These are phyloP conservation scores for Sinapis alba DNA, from an alignment of 441 rosid genomes.

Conservation along the genomic window DNA sequence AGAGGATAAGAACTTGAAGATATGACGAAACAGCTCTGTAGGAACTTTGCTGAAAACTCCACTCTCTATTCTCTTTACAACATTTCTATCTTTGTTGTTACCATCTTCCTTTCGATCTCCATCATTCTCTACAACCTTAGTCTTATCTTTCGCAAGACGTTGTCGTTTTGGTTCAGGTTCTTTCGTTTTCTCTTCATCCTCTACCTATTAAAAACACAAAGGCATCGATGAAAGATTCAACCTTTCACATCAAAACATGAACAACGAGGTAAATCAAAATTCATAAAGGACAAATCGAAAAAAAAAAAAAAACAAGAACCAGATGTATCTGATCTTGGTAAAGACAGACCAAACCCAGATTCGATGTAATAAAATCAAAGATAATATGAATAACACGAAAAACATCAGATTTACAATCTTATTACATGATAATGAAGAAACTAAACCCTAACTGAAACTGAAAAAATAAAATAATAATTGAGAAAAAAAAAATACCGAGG, in stretches of 20 bases:
- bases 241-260: conserved; percentile 1
- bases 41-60: conserved; percentile 80
- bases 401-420: conserved; percentile 1
- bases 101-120: conserved; percentile 31
- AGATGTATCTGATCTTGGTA: not conserved
- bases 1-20: conserved; percentile 89
- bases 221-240: conserved; percentile 1
- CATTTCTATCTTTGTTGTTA: conserved; percentile 27
- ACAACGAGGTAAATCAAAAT: not conserved
- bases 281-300: conserved; percentile 13
- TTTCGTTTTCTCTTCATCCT: conserved; percentile 34
- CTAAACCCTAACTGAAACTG: not conserved
- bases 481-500: conserved; percentile 49
- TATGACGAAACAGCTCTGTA: conserved; percentile 74
- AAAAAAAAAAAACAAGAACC: conserved; percentile 6
- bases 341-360: not conserved
- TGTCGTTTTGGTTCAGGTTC: conserved; percentile 54
- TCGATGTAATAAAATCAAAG: not conserved
- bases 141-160: conserved; percentile 40
- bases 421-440: not conserved
- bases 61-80: conserved; percentile 52
- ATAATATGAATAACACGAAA: not conserved
- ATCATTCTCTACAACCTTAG: conserved; percentile 10
- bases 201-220: conserved; percentile 43
- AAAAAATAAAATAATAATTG: not conserved